A percentile compares a stretch with the other conserved stretches of the same genome.
These are phyloP conservation scores for Colletotrichum gloeosporioides DNA, from an alignment of 2,329 filamentous ascomycete species.

Conservation along the genomic window DNA sequence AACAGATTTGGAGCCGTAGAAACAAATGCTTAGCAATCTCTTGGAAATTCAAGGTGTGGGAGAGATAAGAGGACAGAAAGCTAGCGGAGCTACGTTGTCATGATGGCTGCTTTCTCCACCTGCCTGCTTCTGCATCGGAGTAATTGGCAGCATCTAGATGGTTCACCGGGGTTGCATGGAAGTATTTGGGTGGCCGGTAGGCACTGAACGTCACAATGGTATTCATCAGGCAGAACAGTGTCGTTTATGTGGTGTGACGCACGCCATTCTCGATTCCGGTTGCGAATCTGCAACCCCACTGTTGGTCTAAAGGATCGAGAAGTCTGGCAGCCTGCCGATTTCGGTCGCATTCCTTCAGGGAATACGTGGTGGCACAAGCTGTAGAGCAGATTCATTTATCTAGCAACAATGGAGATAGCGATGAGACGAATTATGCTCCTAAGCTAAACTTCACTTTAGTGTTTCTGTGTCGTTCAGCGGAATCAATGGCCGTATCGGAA, in stretches of 20 bases:
- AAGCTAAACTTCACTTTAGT: background rate
- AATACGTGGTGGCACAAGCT: background rate
- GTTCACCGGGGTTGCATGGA: background rate
- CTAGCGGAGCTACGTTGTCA: background rate
- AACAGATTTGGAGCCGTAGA: background rate
- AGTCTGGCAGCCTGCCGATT: background rate
- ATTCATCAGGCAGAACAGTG: background rate
- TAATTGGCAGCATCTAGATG: background rate
- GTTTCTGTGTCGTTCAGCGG: accelerated
- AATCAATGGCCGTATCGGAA: accelerated
- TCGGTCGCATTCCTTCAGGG: background rate
- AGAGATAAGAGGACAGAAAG: background rate
- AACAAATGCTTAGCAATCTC: background rate
- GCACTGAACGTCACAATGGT: background rate
- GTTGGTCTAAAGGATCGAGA: background rate
- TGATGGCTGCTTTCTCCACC: background rate
- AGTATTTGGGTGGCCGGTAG: background rate
- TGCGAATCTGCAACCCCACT: background rate
- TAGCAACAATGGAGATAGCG: background rate
- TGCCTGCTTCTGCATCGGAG: background rate
- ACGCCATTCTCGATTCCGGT: background rate
- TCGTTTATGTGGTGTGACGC: background rate
- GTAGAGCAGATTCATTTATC: background rate
- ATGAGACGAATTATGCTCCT: accelerated
- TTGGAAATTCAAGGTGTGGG: background rate